phyloP scores from a whole-genome alignment of 805 yeast genomes.

The Candida ipomoeae region DNA sequence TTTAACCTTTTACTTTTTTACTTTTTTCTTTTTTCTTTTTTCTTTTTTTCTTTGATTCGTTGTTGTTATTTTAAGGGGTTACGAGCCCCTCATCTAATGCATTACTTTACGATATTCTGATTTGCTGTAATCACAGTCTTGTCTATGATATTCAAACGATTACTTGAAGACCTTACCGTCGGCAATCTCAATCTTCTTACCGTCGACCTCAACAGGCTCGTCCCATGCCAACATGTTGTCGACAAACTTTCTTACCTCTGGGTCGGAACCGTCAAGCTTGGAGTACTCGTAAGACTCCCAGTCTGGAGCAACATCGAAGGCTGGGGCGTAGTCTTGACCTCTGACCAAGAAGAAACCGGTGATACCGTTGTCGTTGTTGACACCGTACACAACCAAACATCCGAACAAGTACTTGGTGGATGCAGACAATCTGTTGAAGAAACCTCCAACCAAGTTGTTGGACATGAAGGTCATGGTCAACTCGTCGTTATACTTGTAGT shows the following conservation, averaged over 20 bases:
- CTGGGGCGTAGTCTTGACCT: slow-evolving; percentile 89
- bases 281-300: slow-evolving; percentile 90
- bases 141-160: slow-evolving; percentile 9
- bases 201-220: slow-evolving; percentile 78
- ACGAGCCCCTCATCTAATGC: too few species aligned
- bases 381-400: slow-evolving; percentile 92
- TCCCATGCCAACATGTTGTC: slow-evolving; percentile 98
- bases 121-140: neutral
- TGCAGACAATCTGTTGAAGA: slow-evolving; percentile 90
- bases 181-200: slow-evolving; percentile 80
- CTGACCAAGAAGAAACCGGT: slow-evolving; percentile 92
- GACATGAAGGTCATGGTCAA: slow-evolving; percentile 97
- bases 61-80: too few species aligned
- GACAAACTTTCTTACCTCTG: slow-evolving; percentile 73
- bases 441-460: slow-evolving; percentile 96
- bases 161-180: slow-evolving; percentile 98
- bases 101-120: too few species aligned
- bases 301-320: slow-evolving; percentile 98
- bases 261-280: slow-evolving; percentile 75
- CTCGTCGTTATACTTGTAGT: slow-evolving; percentile 97
- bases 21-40: too few species aligned
- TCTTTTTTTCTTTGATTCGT: too few species aligned
- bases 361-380: slow-evolving; percentile 97
- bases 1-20: too few species aligned
- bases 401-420: slow-evolving; percentile 95